Evolutionary conservation across 2,329 filamentous ascomycete species (phyloP).

Genomic region (Xylariaceae sp.): DNA sequence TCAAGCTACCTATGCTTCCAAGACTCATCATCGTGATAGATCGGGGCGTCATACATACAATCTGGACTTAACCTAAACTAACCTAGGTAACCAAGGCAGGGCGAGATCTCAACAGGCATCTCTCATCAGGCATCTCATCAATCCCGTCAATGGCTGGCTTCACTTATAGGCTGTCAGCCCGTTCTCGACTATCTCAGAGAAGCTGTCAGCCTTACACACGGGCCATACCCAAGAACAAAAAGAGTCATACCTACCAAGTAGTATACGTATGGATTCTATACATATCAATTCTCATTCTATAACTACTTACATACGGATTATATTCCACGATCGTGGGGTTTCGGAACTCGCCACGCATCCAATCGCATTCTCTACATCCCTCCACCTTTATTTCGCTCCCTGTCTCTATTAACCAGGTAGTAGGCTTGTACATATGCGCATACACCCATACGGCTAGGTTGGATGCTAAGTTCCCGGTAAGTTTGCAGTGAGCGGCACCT

Average conservation of each 20-base stretch:
- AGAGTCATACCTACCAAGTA: conserved; percentile 9
- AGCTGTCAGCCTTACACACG: conserved; percentile 13
- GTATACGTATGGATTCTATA: too few species aligned
- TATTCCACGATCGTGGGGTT: conserved; percentile 16
- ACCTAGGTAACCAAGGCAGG: too few species aligned
- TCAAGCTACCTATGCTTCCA: too few species aligned
- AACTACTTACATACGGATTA: too few species aligned
- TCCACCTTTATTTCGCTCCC: neutral
- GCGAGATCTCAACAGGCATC: conserved; percentile 19
- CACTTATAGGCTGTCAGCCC: conserved; percentile 7
- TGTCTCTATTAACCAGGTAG: conserved; percentile 5
- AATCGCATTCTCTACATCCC: conserved; percentile 36
- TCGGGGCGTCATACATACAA: too few species aligned
- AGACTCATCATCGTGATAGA: too few species aligned
- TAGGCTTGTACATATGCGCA: conserved; percentile 6
- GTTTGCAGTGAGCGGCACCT: conserved; percentile 24
- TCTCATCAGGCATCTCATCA: neutral
- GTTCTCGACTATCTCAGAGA: neutral
- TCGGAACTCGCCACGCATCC: conserved; percentile 36
- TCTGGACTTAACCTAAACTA: too few species aligned
- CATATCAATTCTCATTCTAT: too few species aligned
- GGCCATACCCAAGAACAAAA: neutral
- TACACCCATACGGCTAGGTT: conserved; percentile 4
- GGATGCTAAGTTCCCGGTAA: too few species aligned
- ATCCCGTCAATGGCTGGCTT: neutral